Evolutionary conservation across 345 rosid species (phyloP), one percentile per base, ranked within the genome.

Genomic region (Aquilaria sinensis): DNA sequence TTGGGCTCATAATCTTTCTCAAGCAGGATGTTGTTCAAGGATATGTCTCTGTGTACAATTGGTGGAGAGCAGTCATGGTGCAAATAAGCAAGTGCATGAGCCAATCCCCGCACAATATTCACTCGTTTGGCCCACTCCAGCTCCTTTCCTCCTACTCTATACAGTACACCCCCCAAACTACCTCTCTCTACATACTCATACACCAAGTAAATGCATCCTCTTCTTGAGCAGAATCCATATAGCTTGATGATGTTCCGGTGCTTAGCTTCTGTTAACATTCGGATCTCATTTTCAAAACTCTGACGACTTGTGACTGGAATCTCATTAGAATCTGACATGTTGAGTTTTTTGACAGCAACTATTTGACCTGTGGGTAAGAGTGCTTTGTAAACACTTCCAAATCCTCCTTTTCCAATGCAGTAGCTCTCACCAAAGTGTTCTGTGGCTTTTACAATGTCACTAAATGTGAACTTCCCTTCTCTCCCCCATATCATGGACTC

Each of bases 361-460:
- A 68, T 60, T 63, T 77, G 80, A 32, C 87, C 82, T 43, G 74
- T 65, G 0, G 74, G 58, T 60, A 87, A 52, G 6, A 12, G 60
- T 2, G 90, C 95, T 71, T 62, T 76, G 79, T 87, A 85, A 46
- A 85, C 90, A 7, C 67, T 79, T 62, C 90, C 87, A 37, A 79
- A 83, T 53, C 95, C 86, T 51, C 95, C 95, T 76, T 48, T 78
- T 1, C 95, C 90, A 8, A 87, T 77, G 82, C 86, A 82, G 63
- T 65, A 72, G 55, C 57, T 72, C 33, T 81, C 88, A 14, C 47
- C 69, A 58, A 82, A 87, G 51, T 83, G 72, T 34, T 79, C 66
- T 0, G 90, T 85, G 47, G 88, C 90, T 70, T 77, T 76, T 53
- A 64, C 81, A 33, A 87, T 73, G 12, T 82, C 95, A 31, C 67